Evolutionary conservation across 73 alveolate species (phyloP).

Genomic region (Tetrahymena borealis): DNA sequence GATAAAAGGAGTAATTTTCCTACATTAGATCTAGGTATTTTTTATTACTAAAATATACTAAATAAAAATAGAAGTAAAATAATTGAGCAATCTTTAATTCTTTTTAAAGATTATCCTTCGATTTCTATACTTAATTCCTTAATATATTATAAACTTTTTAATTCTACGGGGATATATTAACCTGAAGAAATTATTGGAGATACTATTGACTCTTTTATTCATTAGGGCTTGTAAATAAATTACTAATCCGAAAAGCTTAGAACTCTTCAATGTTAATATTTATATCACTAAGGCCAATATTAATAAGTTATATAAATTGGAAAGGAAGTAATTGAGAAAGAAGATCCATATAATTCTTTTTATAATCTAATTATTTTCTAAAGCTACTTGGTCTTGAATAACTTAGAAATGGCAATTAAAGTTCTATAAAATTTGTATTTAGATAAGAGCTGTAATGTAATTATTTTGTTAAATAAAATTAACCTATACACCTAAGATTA

Average conservation of each 20-base stretch:
- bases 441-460: background rate
- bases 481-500: background rate
- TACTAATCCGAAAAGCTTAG: background rate
- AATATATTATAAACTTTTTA: no score
- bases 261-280: background rate
- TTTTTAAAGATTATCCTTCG: background rate
- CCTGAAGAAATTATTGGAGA: no score
- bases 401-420: background rate
- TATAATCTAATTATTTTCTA: background rate
- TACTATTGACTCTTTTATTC: no score
- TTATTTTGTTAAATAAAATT: background rate
- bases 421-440: background rate
- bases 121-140: background rate
- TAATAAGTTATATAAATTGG: background rate
- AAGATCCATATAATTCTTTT: background rate
- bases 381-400: background rate
- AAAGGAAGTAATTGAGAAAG: background rate
- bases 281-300: background rate
- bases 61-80: background rate
- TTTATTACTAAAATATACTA: background rate
- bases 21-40: background rate
- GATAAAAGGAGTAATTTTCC: background rate
- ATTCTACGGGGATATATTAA: no score
- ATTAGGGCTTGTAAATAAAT: background rate
- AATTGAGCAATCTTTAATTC: background rate